A percentile compares a stretch with the other conserved stretches of the same genome.
phyloP scores from a whole-genome alignment of 192 early-diverging fungal species.

The Kickxella alabastrina region DNA sequence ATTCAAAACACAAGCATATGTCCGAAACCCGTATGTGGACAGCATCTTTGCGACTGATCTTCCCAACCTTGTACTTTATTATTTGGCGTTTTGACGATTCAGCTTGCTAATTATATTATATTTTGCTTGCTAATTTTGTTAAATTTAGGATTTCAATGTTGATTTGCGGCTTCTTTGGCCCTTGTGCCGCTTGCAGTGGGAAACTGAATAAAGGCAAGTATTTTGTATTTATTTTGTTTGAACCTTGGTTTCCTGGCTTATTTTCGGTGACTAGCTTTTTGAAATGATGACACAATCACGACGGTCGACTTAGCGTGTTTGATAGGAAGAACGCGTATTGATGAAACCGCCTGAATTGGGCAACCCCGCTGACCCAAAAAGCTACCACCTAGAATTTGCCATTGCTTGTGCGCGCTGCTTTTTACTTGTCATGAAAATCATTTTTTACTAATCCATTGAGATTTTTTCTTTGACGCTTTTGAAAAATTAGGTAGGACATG shows the following conservation, averaged over 20 bases:
- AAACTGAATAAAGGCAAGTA: constrained; percentile 11
- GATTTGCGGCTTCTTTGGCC: not conserved
- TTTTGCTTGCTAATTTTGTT: not conserved
- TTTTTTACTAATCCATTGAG: too few relatives aligned
- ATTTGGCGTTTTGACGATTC: not conserved
- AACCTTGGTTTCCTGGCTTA: not conserved
- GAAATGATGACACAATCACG: constrained; percentile 50
- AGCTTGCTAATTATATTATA: not conserved
- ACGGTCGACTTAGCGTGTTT: constrained; percentile 51
- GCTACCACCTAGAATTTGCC: too few relatives aligned
- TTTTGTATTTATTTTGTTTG: constrained; percentile 4
- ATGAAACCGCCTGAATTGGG: constrained; percentile 49
- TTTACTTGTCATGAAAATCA: too few relatives aligned
- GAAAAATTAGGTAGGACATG: too few relatives aligned
- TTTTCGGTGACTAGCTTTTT: too few relatives aligned
- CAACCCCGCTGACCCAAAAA: constrained; percentile 31
- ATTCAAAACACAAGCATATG: constrained; percentile 50
- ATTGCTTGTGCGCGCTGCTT: too few relatives aligned
- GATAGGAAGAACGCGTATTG: constrained; percentile 41
- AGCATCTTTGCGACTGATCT: constrained; percentile 33
- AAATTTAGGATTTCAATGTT: not conserved
- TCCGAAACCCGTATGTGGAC: constrained; percentile 42
- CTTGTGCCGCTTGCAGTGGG: not conserved
- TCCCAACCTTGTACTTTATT: not conserved
- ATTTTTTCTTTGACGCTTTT: too few relatives aligned